phyloP scores from a whole-genome alignment of 192 early-diverging fungal species.

The Helicostylum pulchrum region DNA sequence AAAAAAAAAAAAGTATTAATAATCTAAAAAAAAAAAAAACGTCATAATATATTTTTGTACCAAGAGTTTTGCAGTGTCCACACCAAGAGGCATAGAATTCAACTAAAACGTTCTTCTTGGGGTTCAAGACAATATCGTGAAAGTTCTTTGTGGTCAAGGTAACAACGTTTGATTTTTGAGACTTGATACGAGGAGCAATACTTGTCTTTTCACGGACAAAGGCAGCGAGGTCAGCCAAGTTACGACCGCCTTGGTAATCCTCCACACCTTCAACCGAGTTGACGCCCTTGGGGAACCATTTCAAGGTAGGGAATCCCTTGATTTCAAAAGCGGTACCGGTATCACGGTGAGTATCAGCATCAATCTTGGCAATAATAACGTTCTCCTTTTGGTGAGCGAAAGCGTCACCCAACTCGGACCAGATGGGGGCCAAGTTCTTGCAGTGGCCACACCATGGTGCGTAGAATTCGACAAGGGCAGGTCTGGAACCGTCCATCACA shows the following conservation, averaged over 20 bases:
- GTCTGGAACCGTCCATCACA: conserved; percentile 69
- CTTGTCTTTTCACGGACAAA: conserved; percentile 86
- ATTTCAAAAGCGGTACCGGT: conserved; percentile 76
- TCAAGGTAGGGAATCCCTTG: conserved; percentile 86
- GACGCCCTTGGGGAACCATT: conserved; percentile 88
- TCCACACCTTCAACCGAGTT: conserved; percentile 58
- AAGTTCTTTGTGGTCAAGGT: conserved; percentile 74
- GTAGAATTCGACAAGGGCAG: conserved; percentile 84
- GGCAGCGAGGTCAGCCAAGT: conserved; percentile 67
- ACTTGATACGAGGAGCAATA: conserved; percentile 70
- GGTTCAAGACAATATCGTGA: conserved; percentile 68
- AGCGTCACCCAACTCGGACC: conserved; percentile 76
- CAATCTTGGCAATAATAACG: conserved; percentile 87
- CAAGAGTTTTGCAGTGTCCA: conserved; percentile 72
- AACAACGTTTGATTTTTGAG: conserved; percentile 60
- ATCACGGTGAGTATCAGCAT: conserved; percentile 83
- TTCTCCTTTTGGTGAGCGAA: conserved; percentile 68
- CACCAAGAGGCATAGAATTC: conserved; percentile 95
- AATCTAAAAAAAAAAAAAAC: neutral
- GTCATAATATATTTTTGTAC: conserved; percentile 30
- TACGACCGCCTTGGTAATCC: conserved; percentile 82
- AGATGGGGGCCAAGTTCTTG: conserved; percentile 68
- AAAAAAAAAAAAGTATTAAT: neutral
- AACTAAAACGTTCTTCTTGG: conserved; percentile 76
- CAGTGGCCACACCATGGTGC: conserved; percentile 90